Conservation (phyloP, 106 monocot genomes). For the Allium cepa region DNA sequence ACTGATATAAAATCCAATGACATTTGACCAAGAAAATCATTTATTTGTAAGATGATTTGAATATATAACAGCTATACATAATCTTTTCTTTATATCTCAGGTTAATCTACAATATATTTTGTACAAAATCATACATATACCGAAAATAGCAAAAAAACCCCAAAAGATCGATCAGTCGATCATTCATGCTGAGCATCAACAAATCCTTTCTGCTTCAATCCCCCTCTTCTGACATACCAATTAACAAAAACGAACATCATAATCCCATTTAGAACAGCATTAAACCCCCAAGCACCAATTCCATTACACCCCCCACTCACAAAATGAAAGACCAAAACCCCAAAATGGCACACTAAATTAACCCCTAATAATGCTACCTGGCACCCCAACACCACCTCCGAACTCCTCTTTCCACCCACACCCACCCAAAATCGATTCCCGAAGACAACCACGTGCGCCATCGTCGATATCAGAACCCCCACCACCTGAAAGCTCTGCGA, state of each 20-base stretch:
- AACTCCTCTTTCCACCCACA: slow-evolving; percentile 29
- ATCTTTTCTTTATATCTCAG: too few species aligned
- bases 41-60: too few species aligned
- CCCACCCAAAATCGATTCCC: slow-evolving; percentile 88
- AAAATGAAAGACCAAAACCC: slow-evolving; percentile 63
- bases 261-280: slow-evolving; percentile 61
- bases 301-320: slow-evolving; percentile 77
- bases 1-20: too few species aligned
- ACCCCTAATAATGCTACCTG: slow-evolving; percentile 52
- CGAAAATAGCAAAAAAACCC: too few species aligned
- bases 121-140: too few species aligned
- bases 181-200: too few species aligned
- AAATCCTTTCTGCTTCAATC: too few species aligned
- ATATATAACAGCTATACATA: too few species aligned
- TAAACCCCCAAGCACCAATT: slow-evolving; percentile 89
- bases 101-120: too few species aligned
- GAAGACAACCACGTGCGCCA: slow-evolving; percentile 62
- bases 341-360: slow-evolving; percentile 64
- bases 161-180: too few species aligned
- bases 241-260: slow-evolving; percentile 52
- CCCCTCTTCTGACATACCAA: slow-evolving; percentile 16
- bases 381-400: slow-evolving; percentile 50
- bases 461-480: slow-evolving; percentile 63
- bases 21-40: too few species aligned
- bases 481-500: slow-evolving; percentile 91